Evolutionary conservation across 176 grass and related monocot species (phyloP).

Genomic region (Phyllostachys edulis): DNA sequence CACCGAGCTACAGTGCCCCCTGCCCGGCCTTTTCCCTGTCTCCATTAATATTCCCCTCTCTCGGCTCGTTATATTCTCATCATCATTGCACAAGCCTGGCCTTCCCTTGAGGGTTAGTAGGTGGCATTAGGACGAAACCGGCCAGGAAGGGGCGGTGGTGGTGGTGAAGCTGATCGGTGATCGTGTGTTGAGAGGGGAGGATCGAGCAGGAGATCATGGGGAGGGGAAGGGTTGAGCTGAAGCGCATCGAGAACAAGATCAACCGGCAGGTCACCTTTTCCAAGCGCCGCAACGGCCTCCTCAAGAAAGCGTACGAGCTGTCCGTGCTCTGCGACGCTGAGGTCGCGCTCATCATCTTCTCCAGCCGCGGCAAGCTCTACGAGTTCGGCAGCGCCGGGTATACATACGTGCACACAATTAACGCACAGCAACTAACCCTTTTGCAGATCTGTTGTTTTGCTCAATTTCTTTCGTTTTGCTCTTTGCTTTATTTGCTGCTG

Average conservation of each 20-base stretch:
- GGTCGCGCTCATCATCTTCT: conserved; percentile 97
- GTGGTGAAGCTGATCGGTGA: not conserved
- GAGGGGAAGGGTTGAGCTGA: conserved; percentile 87
- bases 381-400: conserved; percentile 87
- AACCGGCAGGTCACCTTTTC: conserved; percentile 97
- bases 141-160: not conserved
- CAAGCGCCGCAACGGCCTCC: conserved; percentile 86
- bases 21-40: not conserved
- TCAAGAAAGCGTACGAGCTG: conserved; percentile 95
- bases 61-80: conserved; percentile 33
- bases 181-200: not conserved
- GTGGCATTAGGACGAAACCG: not conserved
- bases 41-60: conserved; percentile 31
- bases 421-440: not conserved
- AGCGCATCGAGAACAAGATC: conserved; percentile 97
- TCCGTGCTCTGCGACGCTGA: conserved; percentile 96
- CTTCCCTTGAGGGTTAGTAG: conserved; percentile 7
- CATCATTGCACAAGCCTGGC: conserved; percentile 6
- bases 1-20: conserved; percentile 40
- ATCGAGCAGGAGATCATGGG: conserved; percentile 47
- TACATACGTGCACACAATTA: not conserved
- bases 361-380: conserved; percentile 89
- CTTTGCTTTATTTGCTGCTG: not conserved
- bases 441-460: conserved; percentile 14
- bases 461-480: not conserved